These are phyloP conservation scores for Dentipellis fragilis DNA, from an alignment of 768 basidiomycete species.

Conservation along the genomic window DNA sequence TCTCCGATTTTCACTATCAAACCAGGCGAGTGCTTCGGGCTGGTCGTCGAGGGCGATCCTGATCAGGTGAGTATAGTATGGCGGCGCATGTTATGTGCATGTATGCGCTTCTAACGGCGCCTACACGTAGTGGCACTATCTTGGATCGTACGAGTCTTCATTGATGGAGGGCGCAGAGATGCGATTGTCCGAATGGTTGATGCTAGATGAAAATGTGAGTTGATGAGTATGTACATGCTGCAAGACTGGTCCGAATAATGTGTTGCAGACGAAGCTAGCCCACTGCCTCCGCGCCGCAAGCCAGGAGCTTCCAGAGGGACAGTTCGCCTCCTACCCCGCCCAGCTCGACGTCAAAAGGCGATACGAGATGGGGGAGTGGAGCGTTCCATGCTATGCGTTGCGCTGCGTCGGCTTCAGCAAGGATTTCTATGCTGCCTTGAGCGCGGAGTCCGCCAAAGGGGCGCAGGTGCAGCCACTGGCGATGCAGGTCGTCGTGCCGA, in stretches of 20 bases:
- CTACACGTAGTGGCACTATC: conserved; percentile 19
- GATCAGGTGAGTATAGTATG: conserved; percentile 12
- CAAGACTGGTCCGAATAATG: background rate
- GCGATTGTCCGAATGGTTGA: conserved; percentile 23
- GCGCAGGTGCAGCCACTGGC: too few relatives aligned
- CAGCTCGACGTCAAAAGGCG: conserved; percentile 12
- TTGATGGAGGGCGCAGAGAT: conserved; percentile 17
- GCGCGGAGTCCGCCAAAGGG: too few relatives aligned
- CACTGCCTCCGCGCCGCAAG: conserved; percentile 16
- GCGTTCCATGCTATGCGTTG: conserved; percentile 18
- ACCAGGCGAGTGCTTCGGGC: conserved; percentile 15
- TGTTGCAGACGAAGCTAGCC: conserved; percentile 13
- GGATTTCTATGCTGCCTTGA: background rate
- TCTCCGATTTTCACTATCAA: conserved; percentile 13
- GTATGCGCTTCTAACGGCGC: background rate
- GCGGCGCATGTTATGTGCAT: background rate
- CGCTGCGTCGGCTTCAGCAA: conserved; percentile 20
- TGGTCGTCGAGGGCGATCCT: conserved; percentile 18
- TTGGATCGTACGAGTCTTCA: conserved; percentile 17
- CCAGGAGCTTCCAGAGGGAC: conserved; percentile 1
- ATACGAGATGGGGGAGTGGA: conserved; percentile 19
- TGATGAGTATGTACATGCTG: background rate
- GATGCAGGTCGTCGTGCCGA: too few relatives aligned
- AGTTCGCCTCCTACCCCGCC: background rate
- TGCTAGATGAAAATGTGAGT: conserved; percentile 21